Percentiles rank a stretch among this genome's conserved stretches.
phyloP scores from a whole-genome alignment of 257 asterid genomes.

The Haberlea rhodopensis region DNA sequence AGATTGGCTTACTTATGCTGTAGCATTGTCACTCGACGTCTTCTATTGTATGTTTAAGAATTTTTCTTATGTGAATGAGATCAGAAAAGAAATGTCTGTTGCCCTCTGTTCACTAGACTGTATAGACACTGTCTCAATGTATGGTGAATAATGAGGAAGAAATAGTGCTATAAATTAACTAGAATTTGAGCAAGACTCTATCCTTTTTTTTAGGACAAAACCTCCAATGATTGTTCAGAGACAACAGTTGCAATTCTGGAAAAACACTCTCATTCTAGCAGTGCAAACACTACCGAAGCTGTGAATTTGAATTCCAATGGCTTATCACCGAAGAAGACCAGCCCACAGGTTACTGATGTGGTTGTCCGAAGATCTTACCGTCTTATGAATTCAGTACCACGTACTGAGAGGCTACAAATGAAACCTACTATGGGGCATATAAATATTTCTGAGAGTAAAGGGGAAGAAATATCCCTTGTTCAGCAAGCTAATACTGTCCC shows the following conservation, averaged over 20 bases:
- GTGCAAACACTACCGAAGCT: not conserved
- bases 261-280: not conserved
- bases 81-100: too few relatives aligned
- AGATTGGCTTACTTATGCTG: too few relatives aligned
- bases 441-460: conserved; percentile 13
- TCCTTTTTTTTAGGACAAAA: conserved; percentile 11
- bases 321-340: not conserved
- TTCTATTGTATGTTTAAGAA: too few relatives aligned
- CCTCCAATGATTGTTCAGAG: not conserved
- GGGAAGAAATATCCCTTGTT: conserved; percentile 22
- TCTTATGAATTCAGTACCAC: conserved; percentile 9
- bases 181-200: not conserved
- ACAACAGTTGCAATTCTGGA: not conserved
- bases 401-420: not conserved
- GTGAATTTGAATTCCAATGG: not conserved
- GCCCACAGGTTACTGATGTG: not conserved
- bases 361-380: conserved; percentile 29
- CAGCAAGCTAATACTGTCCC: conserved; percentile 13
- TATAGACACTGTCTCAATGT: too few relatives aligned
- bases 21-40: too few relatives aligned
- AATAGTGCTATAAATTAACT: not conserved
- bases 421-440: conserved; percentile 13
- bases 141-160: not conserved
- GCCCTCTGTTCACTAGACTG: too few relatives aligned
- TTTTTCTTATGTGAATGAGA: too few relatives aligned